Evolutionary conservation across 148 eudicot genomes (phyloP), one percentile per base, ranked within the genome.

Genomic region (Arctostaphylos glauca): DNA sequence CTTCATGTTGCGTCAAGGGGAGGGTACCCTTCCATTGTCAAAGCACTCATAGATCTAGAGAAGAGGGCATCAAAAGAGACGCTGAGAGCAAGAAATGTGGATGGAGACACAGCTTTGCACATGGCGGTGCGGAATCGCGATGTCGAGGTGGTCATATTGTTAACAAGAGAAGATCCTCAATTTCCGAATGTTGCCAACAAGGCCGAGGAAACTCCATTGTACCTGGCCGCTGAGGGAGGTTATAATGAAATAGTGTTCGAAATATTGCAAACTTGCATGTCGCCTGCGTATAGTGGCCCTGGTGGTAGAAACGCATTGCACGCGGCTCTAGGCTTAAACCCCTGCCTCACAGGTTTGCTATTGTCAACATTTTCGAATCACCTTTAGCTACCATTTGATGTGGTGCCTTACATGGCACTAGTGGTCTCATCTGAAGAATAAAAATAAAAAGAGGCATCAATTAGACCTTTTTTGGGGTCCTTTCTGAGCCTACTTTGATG

Each of bases 81-180:
- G 23, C 44, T 79, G 81, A 79, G 52, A 38, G 52, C 16, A 1
- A 43, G 15, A 2, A 58, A 79, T 59, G 16, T 8, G 0, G 68
- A 79, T 14, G n/a, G n/a, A 9, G 71, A 79, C 81, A 19, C 81
- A 23, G 81, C 70, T 31, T 46, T 79, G 68, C 66, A 76, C 58
- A 76, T 31, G 38, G 38, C 38, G 1, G 38, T 31, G 38, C 38
- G 38, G 38, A 31, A 31, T 31, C 38, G 38, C 38, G 1, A 31
- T 31, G 38, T 31, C 38, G 38, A 31, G 1, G 1, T 31, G 38
- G 38, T 31, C 38, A 31, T 31, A 31, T 31, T 31, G 38, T 31
- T 31, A 31, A 31, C 38, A 31, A 31, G 38, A 31, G 38, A 31
- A 31, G 38, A 31, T 31, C 38, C 38, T 31, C 1, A 1, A 1